Evolutionary conservation across 2,329 filamentous ascomycete genomes (phyloP).

Genomic region (Xylaria sp.): DNA sequence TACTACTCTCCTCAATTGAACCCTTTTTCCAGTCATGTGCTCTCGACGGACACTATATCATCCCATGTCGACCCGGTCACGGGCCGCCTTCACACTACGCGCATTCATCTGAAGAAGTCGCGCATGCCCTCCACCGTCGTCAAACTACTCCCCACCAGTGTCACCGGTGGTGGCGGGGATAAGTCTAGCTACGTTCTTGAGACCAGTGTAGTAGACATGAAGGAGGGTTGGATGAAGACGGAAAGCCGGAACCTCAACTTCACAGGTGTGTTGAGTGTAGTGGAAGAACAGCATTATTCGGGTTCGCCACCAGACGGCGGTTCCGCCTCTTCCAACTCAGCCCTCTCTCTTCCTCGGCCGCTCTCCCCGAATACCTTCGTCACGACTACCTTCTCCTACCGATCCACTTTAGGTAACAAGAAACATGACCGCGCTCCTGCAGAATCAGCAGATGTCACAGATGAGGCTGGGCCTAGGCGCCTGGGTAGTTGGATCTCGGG

Average conservation of each 20-base stretch:
- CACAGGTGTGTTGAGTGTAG: conserved; percentile 80
- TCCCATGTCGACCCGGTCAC: conserved; percentile 77
- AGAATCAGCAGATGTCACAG: conserved; percentile 55
- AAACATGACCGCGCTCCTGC: conserved; percentile 62
- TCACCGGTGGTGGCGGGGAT: conserved; percentile 73
- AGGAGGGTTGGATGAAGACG: conserved; percentile 83
- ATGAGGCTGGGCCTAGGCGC: conserved; percentile 48
- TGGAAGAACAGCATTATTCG: conserved; percentile 78
- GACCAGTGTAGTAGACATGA: conserved; percentile 80
- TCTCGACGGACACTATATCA: conserved; percentile 84
- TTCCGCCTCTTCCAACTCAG: conserved; percentile 47
- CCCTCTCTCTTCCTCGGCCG: conserved; percentile 30
- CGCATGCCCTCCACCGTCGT: conserved; percentile 79
- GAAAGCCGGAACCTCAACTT: conserved; percentile 85
- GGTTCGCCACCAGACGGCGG: conserved; percentile 51
- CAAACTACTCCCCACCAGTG: conserved; percentile 76
- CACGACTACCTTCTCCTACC: conserved; percentile 77
- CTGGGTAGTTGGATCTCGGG: conserved; percentile 62
- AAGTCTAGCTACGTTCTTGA: conserved; percentile 85
- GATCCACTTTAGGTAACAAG: conserved; percentile 76
- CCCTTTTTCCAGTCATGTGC: conserved; percentile 82
- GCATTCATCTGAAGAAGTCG: conserved; percentile 84
- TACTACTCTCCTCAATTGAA: conserved; percentile 78
- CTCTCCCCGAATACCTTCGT: conserved; percentile 67
- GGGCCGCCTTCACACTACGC: conserved; percentile 79